phyloP scores from a whole-genome alignment of 768 basidiomycete genomes.

The Atractiella rhizophila region DNA sequence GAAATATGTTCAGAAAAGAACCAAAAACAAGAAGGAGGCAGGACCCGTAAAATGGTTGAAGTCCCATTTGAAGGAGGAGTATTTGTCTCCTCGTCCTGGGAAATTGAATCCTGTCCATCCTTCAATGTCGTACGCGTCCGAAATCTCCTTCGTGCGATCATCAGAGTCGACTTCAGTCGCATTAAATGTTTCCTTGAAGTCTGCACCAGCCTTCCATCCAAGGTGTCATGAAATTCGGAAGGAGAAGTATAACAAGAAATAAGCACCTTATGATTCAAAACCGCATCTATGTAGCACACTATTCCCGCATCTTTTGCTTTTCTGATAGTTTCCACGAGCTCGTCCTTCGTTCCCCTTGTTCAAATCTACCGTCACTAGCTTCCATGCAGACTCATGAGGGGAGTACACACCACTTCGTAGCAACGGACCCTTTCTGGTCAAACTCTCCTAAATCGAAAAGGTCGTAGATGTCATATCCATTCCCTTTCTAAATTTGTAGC shows the following conservation, averaged over 20 bases:
- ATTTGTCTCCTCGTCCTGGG: constrained; percentile 23
- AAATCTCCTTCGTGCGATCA: constrained; percentile 22
- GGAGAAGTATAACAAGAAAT: neutral
- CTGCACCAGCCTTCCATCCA: constrained; percentile 21
- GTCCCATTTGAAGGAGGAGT: constrained; percentile 22
- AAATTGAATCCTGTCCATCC: constrained; percentile 26
- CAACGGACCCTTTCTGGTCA: constrained; percentile 20
- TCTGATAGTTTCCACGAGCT: constrained; percentile 21
- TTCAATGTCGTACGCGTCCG: constrained; percentile 23
- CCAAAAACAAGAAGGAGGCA: no score
- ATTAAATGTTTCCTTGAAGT: constrained; percentile 23
- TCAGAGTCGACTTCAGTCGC: constrained; percentile 24
- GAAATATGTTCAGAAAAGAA: constrained; percentile 14
- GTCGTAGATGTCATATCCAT: constrained; percentile 8
- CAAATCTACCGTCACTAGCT: constrained; percentile 14
- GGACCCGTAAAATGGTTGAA: constrained; percentile 11
- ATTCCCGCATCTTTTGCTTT: constrained; percentile 22
- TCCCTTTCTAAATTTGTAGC: neutral
- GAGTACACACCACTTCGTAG: constrained; percentile 6
- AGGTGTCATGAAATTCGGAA: neutral
- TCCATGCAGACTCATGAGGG: constrained; percentile 4
- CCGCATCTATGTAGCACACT: constrained; percentile 22
- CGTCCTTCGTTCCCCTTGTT: constrained; percentile 27
- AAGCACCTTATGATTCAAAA: constrained; percentile 23
- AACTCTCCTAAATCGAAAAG: constrained; percentile 24